phyloP scores from a whole-genome alignment of 352 stramenopile species.

The Thalassiosira mediterranea region DNA sequence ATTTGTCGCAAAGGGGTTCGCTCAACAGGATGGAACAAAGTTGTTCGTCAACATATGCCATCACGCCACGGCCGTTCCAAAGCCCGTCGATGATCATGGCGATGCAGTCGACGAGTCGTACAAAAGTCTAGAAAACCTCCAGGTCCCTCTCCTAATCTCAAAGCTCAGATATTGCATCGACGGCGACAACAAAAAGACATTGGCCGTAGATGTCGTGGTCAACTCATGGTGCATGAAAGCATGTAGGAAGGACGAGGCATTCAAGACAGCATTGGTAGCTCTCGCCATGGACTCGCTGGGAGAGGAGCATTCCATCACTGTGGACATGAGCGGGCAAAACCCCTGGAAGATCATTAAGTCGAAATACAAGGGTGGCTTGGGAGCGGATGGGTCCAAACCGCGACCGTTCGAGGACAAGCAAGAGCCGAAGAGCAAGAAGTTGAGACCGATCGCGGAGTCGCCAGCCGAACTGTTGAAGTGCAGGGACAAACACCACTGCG shows the following conservation, averaged over 20 bases:
- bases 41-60: slow-evolving; percentile 44
- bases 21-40: slow-evolving; percentile 5
- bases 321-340: slow-evolving; percentile 4
- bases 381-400: neutral
- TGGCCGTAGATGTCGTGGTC: slow-evolving; percentile 31
- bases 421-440: neutral
- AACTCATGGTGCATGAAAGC: slow-evolving; percentile 26
- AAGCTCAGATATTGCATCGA: slow-evolving; percentile 28
- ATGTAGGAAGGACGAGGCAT: slow-evolving; percentile 6
- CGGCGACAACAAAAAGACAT: slow-evolving; percentile 8
- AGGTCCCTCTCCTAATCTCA: slow-evolving; percentile 36
- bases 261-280: slow-evolving; percentile 27
- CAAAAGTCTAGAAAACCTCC: slow-evolving; percentile 2
- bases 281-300: slow-evolving; percentile 17
- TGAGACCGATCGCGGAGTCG: neutral
- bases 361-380: slow-evolving; percentile 32
- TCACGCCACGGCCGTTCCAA: slow-evolving; percentile 21
- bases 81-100: slow-evolving; percentile 12
- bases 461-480: slow-evolving; percentile 28
- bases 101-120: slow-evolving; percentile 1
- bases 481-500: neutral
- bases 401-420: slow-evolving; percentile 15
- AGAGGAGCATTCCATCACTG: slow-evolving; percentile 23
- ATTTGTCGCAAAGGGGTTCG: slow-evolving; percentile 29
- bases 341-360: slow-evolving; percentile 32